A percentile compares a stretch with the other conserved stretches of the same genome.
These are phyloP conservation scores for Dentipellis sp. DNA, from an alignment of 768 basidiomycete genomes.

Conservation along the genomic window DNA sequence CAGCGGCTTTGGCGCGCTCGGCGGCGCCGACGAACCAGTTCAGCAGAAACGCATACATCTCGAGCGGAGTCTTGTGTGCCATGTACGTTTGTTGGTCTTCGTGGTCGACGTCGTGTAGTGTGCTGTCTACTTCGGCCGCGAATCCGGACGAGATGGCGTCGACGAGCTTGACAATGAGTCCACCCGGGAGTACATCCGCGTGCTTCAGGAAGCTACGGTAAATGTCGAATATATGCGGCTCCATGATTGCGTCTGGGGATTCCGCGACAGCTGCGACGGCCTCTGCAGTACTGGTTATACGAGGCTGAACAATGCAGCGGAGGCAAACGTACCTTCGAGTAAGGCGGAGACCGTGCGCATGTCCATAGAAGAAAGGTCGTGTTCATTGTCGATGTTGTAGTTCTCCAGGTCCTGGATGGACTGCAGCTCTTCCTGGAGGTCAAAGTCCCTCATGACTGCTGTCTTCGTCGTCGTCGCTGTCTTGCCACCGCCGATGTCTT, in stretches of 20 bases:
- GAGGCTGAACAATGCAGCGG: background rate
- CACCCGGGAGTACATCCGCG: constrained; percentile 48
- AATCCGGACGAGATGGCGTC: constrained; percentile 81
- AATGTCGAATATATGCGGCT: constrained; percentile 67
- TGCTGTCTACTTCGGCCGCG: constrained; percentile 61
- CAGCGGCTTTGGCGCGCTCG: constrained; percentile 61
- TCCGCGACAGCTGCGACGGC: constrained; percentile 79
- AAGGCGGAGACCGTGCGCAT: constrained; percentile 32
- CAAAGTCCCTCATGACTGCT: constrained; percentile 35
- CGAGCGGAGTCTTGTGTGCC: constrained; percentile 66
- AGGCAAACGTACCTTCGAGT: constrained; percentile 41
- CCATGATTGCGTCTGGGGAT: constrained; percentile 61
- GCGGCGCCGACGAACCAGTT: constrained; percentile 82
- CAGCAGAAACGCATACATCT: constrained; percentile 89
- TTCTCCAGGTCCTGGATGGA: constrained; percentile 47
- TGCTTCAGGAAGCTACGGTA: constrained; percentile 78
- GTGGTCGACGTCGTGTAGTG: constrained; percentile 56
- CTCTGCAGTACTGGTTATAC: constrained; percentile 28
- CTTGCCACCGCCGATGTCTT: background rate
- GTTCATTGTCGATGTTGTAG: constrained; percentile 64
- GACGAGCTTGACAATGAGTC: constrained; percentile 74
- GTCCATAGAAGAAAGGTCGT: constrained; percentile 51
- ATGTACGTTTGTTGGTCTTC: constrained; percentile 55
- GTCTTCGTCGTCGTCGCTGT: background rate
- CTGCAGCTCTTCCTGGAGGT: constrained; percentile 73